Evolutionary conservation across 2,329 filamentous ascomycete species (phyloP).

Genomic region (Exophiala xenobiotica): DNA sequence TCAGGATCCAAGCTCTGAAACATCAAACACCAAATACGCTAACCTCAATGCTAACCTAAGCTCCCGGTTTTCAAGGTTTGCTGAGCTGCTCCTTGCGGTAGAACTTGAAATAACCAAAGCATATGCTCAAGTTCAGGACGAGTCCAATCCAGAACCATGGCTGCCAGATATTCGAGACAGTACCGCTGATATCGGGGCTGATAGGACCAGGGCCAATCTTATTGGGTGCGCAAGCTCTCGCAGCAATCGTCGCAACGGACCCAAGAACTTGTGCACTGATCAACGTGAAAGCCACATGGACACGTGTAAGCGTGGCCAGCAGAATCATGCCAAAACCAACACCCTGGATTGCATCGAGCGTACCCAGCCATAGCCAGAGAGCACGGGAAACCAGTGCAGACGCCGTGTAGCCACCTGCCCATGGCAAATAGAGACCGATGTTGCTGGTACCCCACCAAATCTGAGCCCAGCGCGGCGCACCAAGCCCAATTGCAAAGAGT

Average conservation of each 20-base stretch:
- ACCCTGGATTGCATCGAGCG: constrained; percentile 64
- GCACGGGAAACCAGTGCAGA: constrained; percentile 55
- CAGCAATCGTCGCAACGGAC: constrained; percentile 61
- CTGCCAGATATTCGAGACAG: constrained; percentile 46
- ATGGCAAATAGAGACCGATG: constrained; percentile 62
- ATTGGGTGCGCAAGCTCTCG: constrained; percentile 60
- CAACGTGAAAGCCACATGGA: constrained; percentile 64
- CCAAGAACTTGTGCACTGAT: constrained; percentile 63
- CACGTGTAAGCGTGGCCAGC: constrained; percentile 62
- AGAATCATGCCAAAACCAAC: constrained; percentile 69
- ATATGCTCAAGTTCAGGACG: constrained; percentile 58
- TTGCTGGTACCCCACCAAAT: constrained; percentile 65
- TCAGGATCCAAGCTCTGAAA: too few species aligned
- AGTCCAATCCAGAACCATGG: constrained; percentile 63
- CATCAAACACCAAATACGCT: background rate
- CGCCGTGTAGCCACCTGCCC: constrained; percentile 56
- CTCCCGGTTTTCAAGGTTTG: constrained; percentile 38
- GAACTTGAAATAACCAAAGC: constrained; percentile 55
- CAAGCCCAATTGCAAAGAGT: constrained; percentile 66
- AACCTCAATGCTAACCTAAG: background rate
- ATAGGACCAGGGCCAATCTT: constrained; percentile 60
- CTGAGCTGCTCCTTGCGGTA: constrained; percentile 48
- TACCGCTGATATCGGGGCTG: constrained; percentile 60
- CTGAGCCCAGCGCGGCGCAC: constrained; percentile 65
- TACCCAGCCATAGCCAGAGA: constrained; percentile 67